These are phyloP conservation scores for Malania oleifera DNA, from an alignment of 164 flowering plant genomes.

Conservation along the genomic window DNA sequence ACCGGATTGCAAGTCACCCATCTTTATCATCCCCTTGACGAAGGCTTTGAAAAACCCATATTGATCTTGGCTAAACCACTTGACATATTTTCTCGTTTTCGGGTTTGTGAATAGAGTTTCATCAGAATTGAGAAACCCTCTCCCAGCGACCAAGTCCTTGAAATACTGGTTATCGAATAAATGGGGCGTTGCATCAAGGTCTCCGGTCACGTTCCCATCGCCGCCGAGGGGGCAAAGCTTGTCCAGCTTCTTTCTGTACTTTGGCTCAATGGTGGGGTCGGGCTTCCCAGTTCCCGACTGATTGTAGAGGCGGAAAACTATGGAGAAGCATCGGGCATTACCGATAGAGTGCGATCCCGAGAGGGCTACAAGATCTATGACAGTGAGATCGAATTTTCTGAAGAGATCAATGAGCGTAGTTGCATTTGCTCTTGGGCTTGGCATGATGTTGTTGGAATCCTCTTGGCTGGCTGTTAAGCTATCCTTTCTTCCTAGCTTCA, in stretches of 20 bases:
- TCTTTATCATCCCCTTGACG: slow-evolving; percentile 73
- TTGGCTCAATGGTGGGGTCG: slow-evolving; percentile 73
- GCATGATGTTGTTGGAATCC: slow-evolving; percentile 76
- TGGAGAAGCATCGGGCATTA: slow-evolving; percentile 78
- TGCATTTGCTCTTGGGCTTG: slow-evolving; percentile 87
- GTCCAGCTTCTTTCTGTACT: slow-evolving; percentile 43
- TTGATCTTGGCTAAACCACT: slow-evolving; percentile 39
- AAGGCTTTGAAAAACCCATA: slow-evolving; percentile 58
- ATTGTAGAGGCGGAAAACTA: slow-evolving; percentile 80
- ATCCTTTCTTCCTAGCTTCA: slow-evolving; percentile 69
- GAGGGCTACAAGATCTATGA: slow-evolving; percentile 77
- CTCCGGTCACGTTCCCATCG: slow-evolving; percentile 64
- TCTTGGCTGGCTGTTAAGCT: slow-evolving; percentile 82
- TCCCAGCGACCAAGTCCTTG: slow-evolving; percentile 69
- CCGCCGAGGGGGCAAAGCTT: slow-evolving; percentile 66
- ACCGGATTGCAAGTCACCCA: slow-evolving; percentile 77
- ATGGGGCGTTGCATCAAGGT: slow-evolving; percentile 70
- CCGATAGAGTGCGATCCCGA: slow-evolving; percentile 97
- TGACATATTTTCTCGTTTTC: slow-evolving; percentile 47
- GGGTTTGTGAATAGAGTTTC: slow-evolving; percentile 47
- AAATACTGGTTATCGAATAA: slow-evolving; percentile 81
- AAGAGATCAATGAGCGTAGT: slow-evolving; percentile 58
- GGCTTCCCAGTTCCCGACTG: slow-evolving; percentile 81
- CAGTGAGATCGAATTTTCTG: slow-evolving; percentile 51
- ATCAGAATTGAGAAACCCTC: slow-evolving; percentile 87